Percentiles rank a stretch among this genome's conserved stretches.
Conservation (phyloP, 768 basidiomycete genomes). For the Naganishia onofrii region DNA sequence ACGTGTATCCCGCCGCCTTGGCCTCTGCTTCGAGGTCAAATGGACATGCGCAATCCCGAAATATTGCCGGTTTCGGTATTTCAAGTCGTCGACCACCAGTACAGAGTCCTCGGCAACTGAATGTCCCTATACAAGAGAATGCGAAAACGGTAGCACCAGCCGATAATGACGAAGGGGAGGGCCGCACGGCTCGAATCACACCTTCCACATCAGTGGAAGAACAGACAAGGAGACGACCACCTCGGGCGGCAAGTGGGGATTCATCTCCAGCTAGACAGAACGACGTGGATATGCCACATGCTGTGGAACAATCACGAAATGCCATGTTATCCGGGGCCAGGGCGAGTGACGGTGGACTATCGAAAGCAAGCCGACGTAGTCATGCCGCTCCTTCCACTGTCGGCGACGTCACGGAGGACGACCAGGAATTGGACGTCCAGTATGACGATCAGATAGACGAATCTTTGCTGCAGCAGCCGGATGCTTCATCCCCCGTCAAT, state of each 20-base stretch:
- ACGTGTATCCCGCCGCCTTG: conserved; percentile 7
- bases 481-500: neutral
- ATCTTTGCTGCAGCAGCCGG: conserved; percentile 20
- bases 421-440: conserved; percentile 25
- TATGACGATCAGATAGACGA: conserved; percentile 16
- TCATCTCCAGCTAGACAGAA: neutral
- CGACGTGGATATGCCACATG: neutral
- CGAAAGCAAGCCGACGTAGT: conserved; percentile 28
- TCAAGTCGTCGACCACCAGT: conserved; percentile 8
- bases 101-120: neutral
- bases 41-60: neutral
- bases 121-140: neutral
- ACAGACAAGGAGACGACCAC: neutral
- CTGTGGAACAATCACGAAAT: conserved; percentile 13
- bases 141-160: neutral
- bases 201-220: neutral
- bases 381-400: conserved; percentile 9
- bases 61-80: neutral
- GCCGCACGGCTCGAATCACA: neutral
- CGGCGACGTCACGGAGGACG: conserved; percentile 22
- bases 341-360: conserved; percentile 12
- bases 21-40: conserved; percentile 10
- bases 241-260: neutral
- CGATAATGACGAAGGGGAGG: neutral
- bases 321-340: conserved; percentile 11